Percentiles rank a stretch among this genome's conserved stretches.
phyloP scores from a whole-genome alignment of 1,284 basidiomycete genomes.

The Ustilago vetiveriae region DNA sequence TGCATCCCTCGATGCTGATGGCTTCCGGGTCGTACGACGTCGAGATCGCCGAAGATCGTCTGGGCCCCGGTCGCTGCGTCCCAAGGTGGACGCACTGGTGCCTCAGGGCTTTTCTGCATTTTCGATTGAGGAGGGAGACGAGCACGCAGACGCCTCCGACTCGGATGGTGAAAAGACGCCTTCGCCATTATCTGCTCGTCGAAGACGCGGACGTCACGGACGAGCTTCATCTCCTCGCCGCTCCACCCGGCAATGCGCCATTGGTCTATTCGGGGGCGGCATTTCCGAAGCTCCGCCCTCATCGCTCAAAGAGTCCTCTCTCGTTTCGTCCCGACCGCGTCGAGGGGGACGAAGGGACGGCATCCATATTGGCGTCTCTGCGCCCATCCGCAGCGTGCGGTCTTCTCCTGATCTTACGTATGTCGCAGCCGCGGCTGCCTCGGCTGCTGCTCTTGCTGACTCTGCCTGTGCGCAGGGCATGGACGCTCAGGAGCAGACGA shows the following conservation, averaged over 20 bases:
- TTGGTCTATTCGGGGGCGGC: constrained; percentile 52
- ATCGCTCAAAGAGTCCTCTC: neutral
- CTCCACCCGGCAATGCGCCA: constrained; percentile 49
- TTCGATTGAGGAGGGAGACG: constrained; percentile 18
- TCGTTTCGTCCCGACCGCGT: constrained; percentile 9
- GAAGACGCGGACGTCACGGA: constrained; percentile 10
- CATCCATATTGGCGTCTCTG: constrained; percentile 17
- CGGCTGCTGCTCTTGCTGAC: no score
- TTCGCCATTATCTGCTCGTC: constrained; percentile 10
- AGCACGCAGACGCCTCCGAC: constrained; percentile 17
- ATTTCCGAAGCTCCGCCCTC: constrained; percentile 5
- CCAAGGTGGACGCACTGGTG: constrained; percentile 56
- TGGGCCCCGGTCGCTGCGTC: constrained; percentile 38
- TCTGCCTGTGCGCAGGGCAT: constrained; percentile 2
- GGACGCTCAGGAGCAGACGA: constrained; percentile 1
- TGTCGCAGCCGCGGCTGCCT: constrained; percentile 27
- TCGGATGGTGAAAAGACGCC: constrained; percentile 31
- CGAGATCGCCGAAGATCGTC: constrained; percentile 30
- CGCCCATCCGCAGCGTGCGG: constrained; percentile 38
- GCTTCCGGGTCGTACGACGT: constrained; percentile 43
- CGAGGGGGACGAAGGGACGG: constrained; percentile 14
- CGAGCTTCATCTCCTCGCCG: constrained; percentile 36
- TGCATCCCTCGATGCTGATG: constrained; percentile 30
- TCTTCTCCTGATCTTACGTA: constrained; percentile 50
- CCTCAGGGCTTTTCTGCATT: constrained; percentile 51